Evolutionary conservation across 305 asterid species (phyloP), one percentile per base, ranked within the genome.

Genomic region (Fraxinus latifolia): DNA sequence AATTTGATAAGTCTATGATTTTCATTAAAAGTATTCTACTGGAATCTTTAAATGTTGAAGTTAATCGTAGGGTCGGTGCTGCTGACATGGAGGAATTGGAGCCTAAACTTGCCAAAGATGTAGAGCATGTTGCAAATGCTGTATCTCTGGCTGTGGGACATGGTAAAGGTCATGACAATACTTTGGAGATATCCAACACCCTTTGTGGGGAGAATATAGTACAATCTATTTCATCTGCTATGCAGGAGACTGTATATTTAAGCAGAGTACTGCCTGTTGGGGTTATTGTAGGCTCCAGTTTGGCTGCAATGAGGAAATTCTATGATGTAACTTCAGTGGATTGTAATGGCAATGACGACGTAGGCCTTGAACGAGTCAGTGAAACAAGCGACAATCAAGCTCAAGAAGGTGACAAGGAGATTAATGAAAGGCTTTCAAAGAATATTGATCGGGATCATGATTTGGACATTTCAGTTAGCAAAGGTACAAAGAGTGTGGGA

Each of bases 261-360:
- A 88, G 84, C 86, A 90, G 88, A 86, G 85, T 91, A 78, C 77
- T 96, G 82, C 98, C 99, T 68, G 88, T 91, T 82, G 98, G 99
- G 76, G 93, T 96, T 84, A 84, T 92, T 84, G 92, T 96, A 79
- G 98, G 99, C 27, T 87, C 98, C 77, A 86, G 91, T 85, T 91
- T 96, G 81, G 97, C 94, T 87, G 88, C 96, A 81, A 89, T 96
- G 76, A 88, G 93, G 86, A 89, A 91, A 84, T 87, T 90, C 87
- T 91, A 86, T 85, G 80, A 87, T 86, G 93, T 93, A 80, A 87
- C 88, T 84, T 85, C 90, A 80, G 73, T 81, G 82, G 86, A 87
- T 86, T 70, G 81, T 82, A 84, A 81, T 81, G 90, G 77, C 77
- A 84, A 83, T 70, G 88, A 90, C 58, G 82, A 58, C 23, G 8